Evolutionary conservation across 208 protist genomes (phyloP).

Genomic region (Endotrypanum monterogeii): DNA sequence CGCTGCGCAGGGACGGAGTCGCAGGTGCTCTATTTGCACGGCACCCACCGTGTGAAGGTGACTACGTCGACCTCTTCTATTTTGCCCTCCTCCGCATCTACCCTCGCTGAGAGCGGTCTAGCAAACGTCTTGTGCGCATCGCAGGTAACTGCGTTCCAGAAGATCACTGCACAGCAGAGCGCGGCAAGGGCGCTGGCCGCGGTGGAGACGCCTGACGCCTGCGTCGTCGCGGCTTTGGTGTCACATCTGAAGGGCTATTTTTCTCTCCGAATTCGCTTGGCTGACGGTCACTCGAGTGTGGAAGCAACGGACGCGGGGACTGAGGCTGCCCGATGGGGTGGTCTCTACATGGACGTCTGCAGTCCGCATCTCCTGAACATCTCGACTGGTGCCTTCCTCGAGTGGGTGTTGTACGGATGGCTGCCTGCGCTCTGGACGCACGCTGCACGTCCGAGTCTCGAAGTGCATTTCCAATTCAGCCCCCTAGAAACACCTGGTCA

Average conservation of each 20-base stretch:
- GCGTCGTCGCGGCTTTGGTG: conserved; percentile 1
- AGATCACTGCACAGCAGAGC: conserved; percentile 12
- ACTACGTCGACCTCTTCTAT: background rate
- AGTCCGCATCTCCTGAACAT: conserved; percentile 56
- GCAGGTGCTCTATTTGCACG: conserved; percentile 37
- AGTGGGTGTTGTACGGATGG: conserved; percentile 58
- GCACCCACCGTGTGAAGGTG: conserved; percentile 23
- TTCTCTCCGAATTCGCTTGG: conserved; percentile 17
- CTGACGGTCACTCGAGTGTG: background rate
- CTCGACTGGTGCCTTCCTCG: conserved; percentile 64
- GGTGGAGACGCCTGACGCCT: conserved; percentile 3
- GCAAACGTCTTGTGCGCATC: conserved; percentile 1
- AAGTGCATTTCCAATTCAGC: conserved; percentile 16
- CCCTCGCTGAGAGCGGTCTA: background rate
- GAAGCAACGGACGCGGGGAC: background rate
- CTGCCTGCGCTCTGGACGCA: conserved; percentile 5
- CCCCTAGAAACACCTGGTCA: background rate
- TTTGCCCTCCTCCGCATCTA: background rate
- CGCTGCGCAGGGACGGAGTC: conserved; percentile 16
- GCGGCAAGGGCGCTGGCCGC: background rate
- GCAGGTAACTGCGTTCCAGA: conserved; percentile 20
- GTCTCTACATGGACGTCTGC: conserved; percentile 12
- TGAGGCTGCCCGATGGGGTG: background rate
- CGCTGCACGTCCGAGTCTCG: conserved; percentile 7
- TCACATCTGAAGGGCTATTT: conserved; percentile 18